Evolutionary conservation across 2,329 filamentous ascomycete species (phyloP), one percentile per base, ranked within the genome.

Genomic region (Davidsoniella neocaledoniae): DNA sequence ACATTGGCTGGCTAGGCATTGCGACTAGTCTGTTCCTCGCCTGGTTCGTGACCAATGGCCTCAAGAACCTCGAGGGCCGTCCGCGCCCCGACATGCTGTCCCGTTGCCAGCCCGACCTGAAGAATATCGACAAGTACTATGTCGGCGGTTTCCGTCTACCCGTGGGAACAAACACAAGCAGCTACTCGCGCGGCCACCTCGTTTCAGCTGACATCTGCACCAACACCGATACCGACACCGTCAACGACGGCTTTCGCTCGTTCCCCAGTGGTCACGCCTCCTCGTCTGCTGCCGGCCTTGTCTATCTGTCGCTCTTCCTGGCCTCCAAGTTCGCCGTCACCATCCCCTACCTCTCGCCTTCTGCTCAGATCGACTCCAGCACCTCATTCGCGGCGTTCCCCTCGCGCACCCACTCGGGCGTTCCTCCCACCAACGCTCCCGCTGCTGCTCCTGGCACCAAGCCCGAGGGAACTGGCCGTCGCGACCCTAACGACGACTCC

Each of bases 271-370:
- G 67, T n/a, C 67, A 69, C 58, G 60, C 67, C 5, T 86, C 81
- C 39, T 79, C 82, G 54, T 74, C 83, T 4, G 86, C 85, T 57
- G 80, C 81, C 9, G 88, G 88, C 1, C 68, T 95, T 48, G 76
- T 87, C 48, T 94, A 95, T 62, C 74, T 94, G 14, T 83, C 83
- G 1, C 76, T 96, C 46, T 95, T 87, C 70, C 73, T 96, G 19
- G 86, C 84, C 56, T 83, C 80, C 64, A 90, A 88, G 62, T 83
- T 90, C 58, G 74, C 78, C 53, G 78, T 88, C 54, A 80, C 76
- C 8, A 72, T 86, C 29, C 83, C 84, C 1, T 84, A 81, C 61
- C 73, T 84, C 8, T 70, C 73, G 5, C 69, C 69, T 0, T 65
- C 67, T 10, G 62, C 64, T 2, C 68, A 66, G 50, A 62, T 65